These are phyloP conservation scores for Combretum micranthum DNA, from an alignment of 345 rosid species.

Conservation along the genomic window DNA sequence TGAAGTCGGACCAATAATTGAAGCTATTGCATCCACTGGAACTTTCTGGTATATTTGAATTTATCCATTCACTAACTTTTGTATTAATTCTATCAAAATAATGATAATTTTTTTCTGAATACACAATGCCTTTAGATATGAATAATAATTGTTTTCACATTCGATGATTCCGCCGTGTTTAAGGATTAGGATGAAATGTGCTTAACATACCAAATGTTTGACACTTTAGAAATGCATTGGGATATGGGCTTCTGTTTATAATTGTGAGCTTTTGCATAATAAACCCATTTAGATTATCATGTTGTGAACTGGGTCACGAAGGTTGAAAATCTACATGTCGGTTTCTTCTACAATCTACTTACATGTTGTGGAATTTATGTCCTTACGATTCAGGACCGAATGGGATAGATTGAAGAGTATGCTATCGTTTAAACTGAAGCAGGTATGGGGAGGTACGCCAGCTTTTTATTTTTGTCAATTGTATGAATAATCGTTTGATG, in stretches of 20 bases:
- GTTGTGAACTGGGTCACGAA: background rate
- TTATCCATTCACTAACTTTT: too few species aligned
- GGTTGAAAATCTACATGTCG: background rate
- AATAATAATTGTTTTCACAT: too few species aligned
- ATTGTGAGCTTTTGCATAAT: too few species aligned
- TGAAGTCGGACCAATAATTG: conserved; percentile 36
- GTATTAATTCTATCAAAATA: too few species aligned
- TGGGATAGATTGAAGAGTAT: conserved; percentile 78
- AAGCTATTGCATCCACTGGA: conserved; percentile 70
- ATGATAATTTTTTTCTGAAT: too few species aligned
- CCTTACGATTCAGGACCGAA: conserved; percentile 48
- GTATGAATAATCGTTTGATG: background rate
- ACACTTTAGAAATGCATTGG: too few species aligned
- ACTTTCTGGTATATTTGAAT: conserved; percentile 59
- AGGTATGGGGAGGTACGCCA: conserved; percentile 88
- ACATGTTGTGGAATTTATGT: background rate
- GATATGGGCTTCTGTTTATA: too few species aligned
- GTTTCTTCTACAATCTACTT: background rate
- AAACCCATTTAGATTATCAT: too few species aligned
- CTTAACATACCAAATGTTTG: too few species aligned
- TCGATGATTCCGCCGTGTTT: too few species aligned
- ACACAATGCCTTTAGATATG: too few species aligned
- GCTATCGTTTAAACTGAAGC: conserved; percentile 83
- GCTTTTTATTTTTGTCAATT: background rate
- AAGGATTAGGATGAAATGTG: background rate